These are phyloP conservation scores for Talaromyces sp. DNA, from an alignment of 2,329 filamentous ascomycete species.

Conservation along the genomic window DNA sequence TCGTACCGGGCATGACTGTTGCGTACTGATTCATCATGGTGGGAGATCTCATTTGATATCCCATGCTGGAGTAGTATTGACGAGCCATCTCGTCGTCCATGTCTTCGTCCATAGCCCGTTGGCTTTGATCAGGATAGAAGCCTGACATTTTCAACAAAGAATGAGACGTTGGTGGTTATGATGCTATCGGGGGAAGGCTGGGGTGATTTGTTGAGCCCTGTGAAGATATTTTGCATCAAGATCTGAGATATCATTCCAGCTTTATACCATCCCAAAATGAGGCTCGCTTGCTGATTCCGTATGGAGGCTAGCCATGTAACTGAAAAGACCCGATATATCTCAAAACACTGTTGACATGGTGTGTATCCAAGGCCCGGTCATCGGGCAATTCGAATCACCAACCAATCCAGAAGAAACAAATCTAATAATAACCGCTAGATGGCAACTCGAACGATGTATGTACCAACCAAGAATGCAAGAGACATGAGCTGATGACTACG, in stretches of 20 bases:
- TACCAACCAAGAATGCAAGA: not conserved
- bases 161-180: not conserved
- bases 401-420: not conserved
- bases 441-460: not conserved
- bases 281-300: not conserved
- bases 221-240: not conserved
- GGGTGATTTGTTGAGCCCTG: not conserved
- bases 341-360: slow-evolving; percentile 1
- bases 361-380: not conserved
- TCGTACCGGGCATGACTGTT: not conserved
- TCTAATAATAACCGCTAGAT: slow-evolving; percentile 6
- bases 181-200: not conserved
- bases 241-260: not conserved
- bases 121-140: not conserved
- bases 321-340: not conserved
- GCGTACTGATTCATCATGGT: not conserved
- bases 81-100: slow-evolving; percentile 2
- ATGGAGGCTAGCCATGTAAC: not conserved
- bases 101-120: not conserved
- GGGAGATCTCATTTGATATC: not conserved
- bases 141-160: not conserved
- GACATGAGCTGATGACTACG: not conserved
- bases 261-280: not conserved
- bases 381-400: not conserved
- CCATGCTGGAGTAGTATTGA: slow-evolving; percentile 3